phyloP scores from a whole-genome alignment of 2,329 filamentous ascomycete genomes.

The Elsinoe ampelina region DNA sequence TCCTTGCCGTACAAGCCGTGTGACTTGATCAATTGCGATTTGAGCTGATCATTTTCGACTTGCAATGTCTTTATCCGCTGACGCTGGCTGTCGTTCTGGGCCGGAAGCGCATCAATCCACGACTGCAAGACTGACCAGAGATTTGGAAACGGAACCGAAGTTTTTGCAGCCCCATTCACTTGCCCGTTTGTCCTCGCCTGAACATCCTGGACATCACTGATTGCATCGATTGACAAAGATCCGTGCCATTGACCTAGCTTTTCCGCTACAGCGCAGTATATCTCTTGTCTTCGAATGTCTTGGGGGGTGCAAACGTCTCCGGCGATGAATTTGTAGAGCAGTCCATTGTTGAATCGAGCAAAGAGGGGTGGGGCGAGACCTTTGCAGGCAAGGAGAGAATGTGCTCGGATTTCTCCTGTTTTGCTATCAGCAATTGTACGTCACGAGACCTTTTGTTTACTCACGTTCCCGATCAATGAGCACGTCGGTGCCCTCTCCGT shows the following conservation, averaged over 20 bases:
- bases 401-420: conserved; percentile 54
- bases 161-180: conserved; percentile 22
- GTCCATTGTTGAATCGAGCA: conserved; percentile 88
- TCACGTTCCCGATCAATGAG: conserved; percentile 87
- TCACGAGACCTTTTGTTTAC: conserved; percentile 39
- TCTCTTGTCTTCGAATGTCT: conserved; percentile 64
- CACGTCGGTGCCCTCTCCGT: conserved; percentile 87
- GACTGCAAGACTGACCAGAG: conserved; percentile 93
- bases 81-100: conserved; percentile 58
- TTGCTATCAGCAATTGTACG: neutral
- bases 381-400: conserved; percentile 76
- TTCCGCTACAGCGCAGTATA: conserved; percentile 76
- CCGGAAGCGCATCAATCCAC: conserved; percentile 83
- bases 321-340: conserved; percentile 84
- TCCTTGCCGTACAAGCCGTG: conserved; percentile 66
- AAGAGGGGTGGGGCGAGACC: conserved; percentile 78
- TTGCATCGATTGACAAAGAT: conserved; percentile 47
- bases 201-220: conserved; percentile 27
- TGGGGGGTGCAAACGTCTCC: conserved; percentile 71
- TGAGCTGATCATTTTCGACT: conserved; percentile 61
- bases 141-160: conserved; percentile 48
- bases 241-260: conserved; percentile 92
- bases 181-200: conserved; percentile 18
- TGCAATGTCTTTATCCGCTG: conserved; percentile 61
- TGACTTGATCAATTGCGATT: conserved; percentile 63